phyloP scores from a whole-genome alignment of 2,329 filamentous ascomycete genomes.

The Rhinocladiella mackenziei region DNA sequence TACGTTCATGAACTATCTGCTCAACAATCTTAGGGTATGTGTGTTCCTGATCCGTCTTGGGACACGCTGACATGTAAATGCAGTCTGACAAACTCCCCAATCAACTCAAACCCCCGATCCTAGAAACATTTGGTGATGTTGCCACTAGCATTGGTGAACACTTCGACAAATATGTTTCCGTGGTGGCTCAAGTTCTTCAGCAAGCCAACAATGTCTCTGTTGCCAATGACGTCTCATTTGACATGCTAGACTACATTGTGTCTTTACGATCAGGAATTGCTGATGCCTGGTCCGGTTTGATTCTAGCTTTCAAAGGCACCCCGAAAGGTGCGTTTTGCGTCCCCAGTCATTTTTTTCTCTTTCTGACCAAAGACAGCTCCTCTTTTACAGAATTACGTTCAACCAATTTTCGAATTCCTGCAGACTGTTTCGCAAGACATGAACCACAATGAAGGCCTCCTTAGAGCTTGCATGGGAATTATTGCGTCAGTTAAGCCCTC shows the following conservation, averaged over 20 bases:
- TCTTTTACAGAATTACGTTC: conserved; percentile 69
- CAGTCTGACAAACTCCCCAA: conserved; percentile 82
- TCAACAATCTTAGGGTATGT: conserved; percentile 71
- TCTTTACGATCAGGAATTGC: conserved; percentile 96
- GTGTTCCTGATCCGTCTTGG: conserved; percentile 46
- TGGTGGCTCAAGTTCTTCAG: conserved; percentile 90
- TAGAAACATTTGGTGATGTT: conserved; percentile 97
- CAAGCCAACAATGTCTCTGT: conserved; percentile 82
- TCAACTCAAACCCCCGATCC: conserved; percentile 95
- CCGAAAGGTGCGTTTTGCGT: conserved; percentile 37
- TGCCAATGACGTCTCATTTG: conserved; percentile 74
- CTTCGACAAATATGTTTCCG: conserved; percentile 87
- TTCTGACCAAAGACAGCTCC: conserved; percentile 19
- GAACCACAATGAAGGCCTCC: conserved; percentile 85
- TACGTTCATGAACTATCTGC: conserved; percentile 94
- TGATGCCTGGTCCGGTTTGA: conserved; percentile 97
- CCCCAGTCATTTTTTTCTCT: not conserved
- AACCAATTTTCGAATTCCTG: conserved; percentile 82
- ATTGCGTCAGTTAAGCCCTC: conserved; percentile 66
- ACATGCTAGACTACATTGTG: conserved; percentile 95
- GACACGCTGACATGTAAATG: conserved; percentile 32
- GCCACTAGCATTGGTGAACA: conserved; percentile 86
- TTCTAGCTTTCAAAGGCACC: conserved; percentile 82
- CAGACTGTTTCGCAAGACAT: conserved; percentile 73
- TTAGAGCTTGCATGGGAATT: conserved; percentile 94